Conservation (phyloP, 2,329 filamentous ascomycete species). For the Mariannaea sp. region DNA sequence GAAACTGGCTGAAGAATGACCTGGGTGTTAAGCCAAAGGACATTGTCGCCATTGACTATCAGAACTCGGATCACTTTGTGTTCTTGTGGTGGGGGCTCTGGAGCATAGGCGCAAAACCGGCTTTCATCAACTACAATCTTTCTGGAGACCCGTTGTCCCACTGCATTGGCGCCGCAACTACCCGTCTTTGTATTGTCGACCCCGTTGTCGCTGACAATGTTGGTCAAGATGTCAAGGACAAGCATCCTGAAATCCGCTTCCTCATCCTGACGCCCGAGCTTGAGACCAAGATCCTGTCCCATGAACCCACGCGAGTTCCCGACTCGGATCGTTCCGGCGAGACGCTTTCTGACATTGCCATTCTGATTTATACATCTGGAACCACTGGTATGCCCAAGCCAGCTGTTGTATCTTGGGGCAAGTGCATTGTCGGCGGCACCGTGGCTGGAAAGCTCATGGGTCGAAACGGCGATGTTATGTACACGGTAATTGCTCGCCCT, state of each 20-base stretch:
- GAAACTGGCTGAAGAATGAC: constrained; percentile 71
- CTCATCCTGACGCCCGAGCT: constrained; percentile 64
- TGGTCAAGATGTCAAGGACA: constrained; percentile 59
- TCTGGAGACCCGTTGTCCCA: constrained; percentile 72
- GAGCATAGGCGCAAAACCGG: constrained; percentile 81
- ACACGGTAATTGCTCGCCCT: constrained; percentile 64
- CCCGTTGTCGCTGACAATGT: constrained; percentile 60
- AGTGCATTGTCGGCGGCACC: constrained; percentile 57
- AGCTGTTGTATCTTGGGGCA: constrained; percentile 75
- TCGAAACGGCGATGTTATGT: constrained; percentile 71
- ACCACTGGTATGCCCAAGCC: constrained; percentile 85
- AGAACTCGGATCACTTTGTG: constrained; percentile 79
- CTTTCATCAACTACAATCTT: constrained; percentile 89
- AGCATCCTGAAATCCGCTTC: constrained; percentile 59
- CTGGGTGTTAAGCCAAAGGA: constrained; percentile 70
- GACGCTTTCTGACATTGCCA: constrained; percentile 61
- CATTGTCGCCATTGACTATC: constrained; percentile 79
- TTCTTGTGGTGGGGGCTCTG: constrained; percentile 79
- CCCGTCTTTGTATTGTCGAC: constrained; percentile 73
- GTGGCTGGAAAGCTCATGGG: constrained; percentile 53
- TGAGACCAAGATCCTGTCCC: constrained; percentile 58
- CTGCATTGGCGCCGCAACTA: constrained; percentile 70
- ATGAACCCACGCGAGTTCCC: constrained; percentile 59
- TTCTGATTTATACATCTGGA: constrained; percentile 84
- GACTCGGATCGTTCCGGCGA: constrained; percentile 60